Base-by-base conservation (phyloP, 2,329 filamentous ascomycete genomes). In the Cladosporium sp. region DNA sequence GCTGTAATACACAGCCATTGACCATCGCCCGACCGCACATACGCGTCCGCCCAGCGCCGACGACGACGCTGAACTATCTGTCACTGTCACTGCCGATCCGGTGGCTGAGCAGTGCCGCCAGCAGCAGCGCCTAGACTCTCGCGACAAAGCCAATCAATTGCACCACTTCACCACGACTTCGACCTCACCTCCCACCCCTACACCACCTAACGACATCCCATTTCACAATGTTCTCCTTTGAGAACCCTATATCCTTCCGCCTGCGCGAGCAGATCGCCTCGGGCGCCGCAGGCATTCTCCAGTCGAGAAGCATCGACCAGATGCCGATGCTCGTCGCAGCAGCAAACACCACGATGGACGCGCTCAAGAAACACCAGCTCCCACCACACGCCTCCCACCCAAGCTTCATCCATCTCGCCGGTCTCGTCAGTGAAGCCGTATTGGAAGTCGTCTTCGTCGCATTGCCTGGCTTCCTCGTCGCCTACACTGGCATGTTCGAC, bases 401-500 rank as follows among this genome's bases (percentile, higher is more conserved):
- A 15, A 84, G 90, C 62, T 83, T 92, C 69, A 83, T 82, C 66
- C 85, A 93, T 73, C 84, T 97, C 34, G 85, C 88, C 47, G 83
- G 96, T 30, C 88, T 97, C 67, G 93, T 98, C 71, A 97, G 97
- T 74, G 93, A 96, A 80, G 95, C 95, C 12, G 93, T 97, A 32
- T 84, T 97, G 74, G 93, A 97, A 77, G 94, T 98, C 28, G 91
- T 99, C 59, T 98, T 93, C 77, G 93, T 99, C 77, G 94, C 91
- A 78, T 80, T 97, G 71, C 95, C 95, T 0, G 95, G 95, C 32
- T 99, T 97, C 80, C 90, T 99, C 69, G 88, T 97, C 64, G 95
- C 95, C 14, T 85, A 91, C 47, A 85, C 92, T 73, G 95, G 95
- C 77, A 91, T 97, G 81, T 98, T 99, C 79, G 92, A 96, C 79